A percentile compares a stretch with the other conserved stretches of the same genome.
Evolutionary conservation across 2,329 filamentous ascomycete species (phyloP).

Genomic region (Mycosphaerella arachidis): DNA sequence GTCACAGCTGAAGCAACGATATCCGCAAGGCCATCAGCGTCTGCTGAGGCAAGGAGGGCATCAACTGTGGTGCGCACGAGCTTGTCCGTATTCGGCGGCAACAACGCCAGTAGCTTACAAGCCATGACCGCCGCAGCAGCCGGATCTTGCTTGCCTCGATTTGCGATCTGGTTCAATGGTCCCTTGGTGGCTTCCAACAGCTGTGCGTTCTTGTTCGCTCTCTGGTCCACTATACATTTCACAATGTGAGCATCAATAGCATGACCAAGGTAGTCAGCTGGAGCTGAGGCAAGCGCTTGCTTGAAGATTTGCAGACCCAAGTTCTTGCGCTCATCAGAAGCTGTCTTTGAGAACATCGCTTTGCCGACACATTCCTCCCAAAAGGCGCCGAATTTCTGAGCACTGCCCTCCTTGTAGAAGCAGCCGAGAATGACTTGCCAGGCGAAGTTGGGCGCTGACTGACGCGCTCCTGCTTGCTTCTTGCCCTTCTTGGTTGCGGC

Average conservation of each 20-base stretch:
- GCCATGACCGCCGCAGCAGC: slow-evolving; percentile 58
- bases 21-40: slow-evolving; percentile 45
- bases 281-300: slow-evolving; percentile 59
- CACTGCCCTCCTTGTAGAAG: slow-evolving; percentile 34
- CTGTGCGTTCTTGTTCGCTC: slow-evolving; percentile 70
- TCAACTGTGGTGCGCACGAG: slow-evolving; percentile 80
- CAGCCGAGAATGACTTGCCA: slow-evolving; percentile 72
- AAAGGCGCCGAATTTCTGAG: slow-evolving; percentile 63
- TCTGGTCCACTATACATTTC: slow-evolving; percentile 76
- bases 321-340: slow-evolving; percentile 84
- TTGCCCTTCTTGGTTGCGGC: slow-evolving; percentile 33
- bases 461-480: slow-evolving; percentile 60
- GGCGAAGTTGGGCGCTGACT: slow-evolving; percentile 76
- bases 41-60: slow-evolving; percentile 60
- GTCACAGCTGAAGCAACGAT: slow-evolving; percentile 51
- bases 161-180: slow-evolving; percentile 66
- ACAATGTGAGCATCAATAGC: slow-evolving; percentile 83
- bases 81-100: slow-evolving; percentile 76
- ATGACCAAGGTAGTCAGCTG: slow-evolving; percentile 48
- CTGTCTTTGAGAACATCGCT: slow-evolving; percentile 73
- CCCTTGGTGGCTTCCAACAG: slow-evolving; percentile 75
- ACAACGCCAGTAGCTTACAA: slow-evolving; percentile 63
- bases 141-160: slow-evolving; percentile 58
- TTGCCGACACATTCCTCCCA: slow-evolving; percentile 86
- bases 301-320: slow-evolving; percentile 86